These are phyloP conservation scores for Marchantia paleacea DNA, from an alignment of 225 moss, liverwort and hornwort genomes.

Conservation along the genomic window DNA sequence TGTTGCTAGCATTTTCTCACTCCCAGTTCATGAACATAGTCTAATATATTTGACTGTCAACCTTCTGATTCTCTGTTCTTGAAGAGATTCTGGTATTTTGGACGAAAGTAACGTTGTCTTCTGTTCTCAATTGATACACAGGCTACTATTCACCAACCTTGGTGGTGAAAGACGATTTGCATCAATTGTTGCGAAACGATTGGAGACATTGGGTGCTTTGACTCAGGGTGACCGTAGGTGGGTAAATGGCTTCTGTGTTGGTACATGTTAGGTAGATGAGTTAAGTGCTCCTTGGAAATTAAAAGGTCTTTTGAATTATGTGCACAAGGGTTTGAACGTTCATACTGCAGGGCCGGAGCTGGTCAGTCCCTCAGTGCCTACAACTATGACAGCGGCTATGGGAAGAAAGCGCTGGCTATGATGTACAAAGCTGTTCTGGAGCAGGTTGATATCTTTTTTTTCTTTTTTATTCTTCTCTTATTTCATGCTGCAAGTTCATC, in stretches of 20 bases:
- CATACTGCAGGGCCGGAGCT: constrained; percentile 50
- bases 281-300: neutral
- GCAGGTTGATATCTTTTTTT: constrained; percentile 51
- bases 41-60: neutral
- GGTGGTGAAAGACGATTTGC: constrained; percentile 98
- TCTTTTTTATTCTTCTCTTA: neutral
- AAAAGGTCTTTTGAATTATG: neutral
- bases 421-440: constrained; percentile 94
- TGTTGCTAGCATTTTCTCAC: no score
- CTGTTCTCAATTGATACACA: constrained; percentile 16
- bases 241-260: neutral
- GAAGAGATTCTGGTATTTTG: neutral
- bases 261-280: neutral
- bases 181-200: constrained; percentile 95
- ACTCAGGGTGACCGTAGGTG: constrained; percentile 98
- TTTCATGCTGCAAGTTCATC: neutral
- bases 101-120: neutral
- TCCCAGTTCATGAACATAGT: no score
- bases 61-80: neutral
- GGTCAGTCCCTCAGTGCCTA: constrained; percentile 92
- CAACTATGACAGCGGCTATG: constrained; percentile 96
- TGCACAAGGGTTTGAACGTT: neutral
- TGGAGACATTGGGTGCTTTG: constrained; percentile 92
- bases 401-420: constrained; percentile 81
- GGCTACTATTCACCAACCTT: constrained; percentile 89